Conservation (phyloP, 345 rosid species). For the Turritis glabra region DNA sequence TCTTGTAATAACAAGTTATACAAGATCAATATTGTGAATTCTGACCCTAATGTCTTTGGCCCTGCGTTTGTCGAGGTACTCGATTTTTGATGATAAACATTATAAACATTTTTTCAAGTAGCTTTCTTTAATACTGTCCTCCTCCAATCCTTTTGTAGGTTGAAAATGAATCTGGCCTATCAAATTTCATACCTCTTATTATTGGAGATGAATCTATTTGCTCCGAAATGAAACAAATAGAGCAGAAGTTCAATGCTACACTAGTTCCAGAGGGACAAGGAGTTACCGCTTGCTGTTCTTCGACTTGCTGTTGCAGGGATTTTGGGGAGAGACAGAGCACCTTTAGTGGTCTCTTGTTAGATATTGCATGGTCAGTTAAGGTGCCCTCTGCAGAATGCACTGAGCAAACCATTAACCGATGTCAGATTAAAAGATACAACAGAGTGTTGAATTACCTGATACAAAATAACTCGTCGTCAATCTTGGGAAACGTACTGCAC, state of each 20-base stretch:
- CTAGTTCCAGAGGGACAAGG: conserved; percentile 42
- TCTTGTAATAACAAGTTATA: conserved; percentile 57
- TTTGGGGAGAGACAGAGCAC: conserved; percentile 48
- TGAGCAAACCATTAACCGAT: conserved; percentile 43
- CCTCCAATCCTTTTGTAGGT: conserved; percentile 53
- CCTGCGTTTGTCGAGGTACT: conserved; percentile 95
- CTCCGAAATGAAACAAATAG: conserved; percentile 69
- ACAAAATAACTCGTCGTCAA: conserved; percentile 49
- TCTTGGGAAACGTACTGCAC: conserved; percentile 56
- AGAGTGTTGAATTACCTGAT: conserved; percentile 59
- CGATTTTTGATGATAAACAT: conserved; percentile 1
- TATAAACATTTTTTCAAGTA: background rate
- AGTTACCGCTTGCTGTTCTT: conserved; percentile 26
- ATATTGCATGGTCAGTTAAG: conserved; percentile 85
- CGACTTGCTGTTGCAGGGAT: conserved; percentile 46
- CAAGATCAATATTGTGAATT: conserved; percentile 55
- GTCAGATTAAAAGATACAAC: conserved; percentile 68
- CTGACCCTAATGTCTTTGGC: conserved; percentile 69
- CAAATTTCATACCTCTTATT: conserved; percentile 85
- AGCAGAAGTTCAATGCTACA: conserved; percentile 55
- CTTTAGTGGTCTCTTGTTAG: conserved; percentile 66
- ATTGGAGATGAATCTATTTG: conserved; percentile 73
- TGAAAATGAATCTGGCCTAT: conserved; percentile 84
- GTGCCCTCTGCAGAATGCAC: conserved; percentile 58
- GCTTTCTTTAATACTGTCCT: background rate